Conservation (phyloP, 2,329 filamentous ascomycete genomes). For the Aspergillus amoenus region DNA sequence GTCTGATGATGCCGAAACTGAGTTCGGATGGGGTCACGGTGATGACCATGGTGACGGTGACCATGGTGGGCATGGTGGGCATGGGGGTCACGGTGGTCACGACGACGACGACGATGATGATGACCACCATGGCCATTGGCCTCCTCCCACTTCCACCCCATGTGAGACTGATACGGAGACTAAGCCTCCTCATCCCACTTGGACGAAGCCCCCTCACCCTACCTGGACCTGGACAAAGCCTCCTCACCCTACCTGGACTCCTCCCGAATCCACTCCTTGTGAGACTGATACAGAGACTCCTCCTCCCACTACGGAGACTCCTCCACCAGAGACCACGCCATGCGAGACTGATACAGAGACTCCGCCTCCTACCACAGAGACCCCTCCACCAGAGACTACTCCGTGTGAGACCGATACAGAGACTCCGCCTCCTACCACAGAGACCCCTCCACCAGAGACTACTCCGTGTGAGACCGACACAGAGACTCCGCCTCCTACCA, state of each 20-base stretch:
- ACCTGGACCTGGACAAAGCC: background rate
- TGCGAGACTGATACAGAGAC: background rate
- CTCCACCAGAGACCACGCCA: background rate
- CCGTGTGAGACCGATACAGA: no score
- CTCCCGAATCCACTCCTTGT: background rate
- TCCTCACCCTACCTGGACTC: background rate
- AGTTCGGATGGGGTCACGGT: background rate
- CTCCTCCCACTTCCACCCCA: background rate
- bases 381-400: background rate
- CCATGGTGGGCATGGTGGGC: background rate
- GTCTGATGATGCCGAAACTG: background rate
- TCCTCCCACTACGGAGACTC: background rate
- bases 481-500: background rate
- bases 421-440: background rate
- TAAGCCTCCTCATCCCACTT: background rate
- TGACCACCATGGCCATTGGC: background rate
- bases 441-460: background rate
- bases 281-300: background rate
- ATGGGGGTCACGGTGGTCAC: background rate
- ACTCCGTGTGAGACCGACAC: no score
- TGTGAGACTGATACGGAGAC: constrained; percentile 6
- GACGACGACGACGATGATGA: background rate
- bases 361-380: background rate
- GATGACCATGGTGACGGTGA: background rate
- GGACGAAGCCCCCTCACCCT: background rate